Evolutionary conservation across 2,329 filamentous ascomycete genomes (phyloP), one percentile per base, ranked within the genome.

Genomic region (Peltaster fructicola): DNA sequence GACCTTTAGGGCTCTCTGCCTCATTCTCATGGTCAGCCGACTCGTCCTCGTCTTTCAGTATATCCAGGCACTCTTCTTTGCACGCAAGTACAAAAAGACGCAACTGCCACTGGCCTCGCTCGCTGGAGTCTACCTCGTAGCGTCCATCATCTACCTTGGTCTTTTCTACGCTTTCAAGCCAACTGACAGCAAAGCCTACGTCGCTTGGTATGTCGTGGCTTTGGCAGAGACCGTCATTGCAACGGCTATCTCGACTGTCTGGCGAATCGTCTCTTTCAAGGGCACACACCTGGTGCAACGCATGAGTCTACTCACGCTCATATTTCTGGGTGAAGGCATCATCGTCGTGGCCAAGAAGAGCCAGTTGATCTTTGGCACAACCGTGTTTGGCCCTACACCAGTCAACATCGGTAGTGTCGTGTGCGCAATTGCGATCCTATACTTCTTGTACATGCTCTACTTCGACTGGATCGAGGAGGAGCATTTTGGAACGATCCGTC

Each of bases 131-230:
- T 45, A 48, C 21, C 31, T 49, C 8, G 28, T 46, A 8, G 47
- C 51, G 8, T 47, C 44, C 1, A 37, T 45, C n/a, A 29, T 46
- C 2, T 49, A 53, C 19, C 44, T 46, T 3, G 43, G 40, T 6
- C 34, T 50, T 7, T 46, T 39, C 15, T 35, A 39, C 14, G 40
- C 37, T 10, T 47, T 49, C 20, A 26, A 30, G n/a, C 21, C 15
- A 12, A n/a, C n/a, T n/a, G n/a, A n/a, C n/a, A n/a, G n/a, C n/a
- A n/a, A n/a, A n/a, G n/a, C 56, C 6, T 61, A 59, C 45, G 49
- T 53, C 24, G 48, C 54, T 20, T 66, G 68, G 68, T 72, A 71
- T 36, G 39, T 64, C 8, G 39, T 52, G 25, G 44, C 40, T 4
- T 33, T 46, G 3, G 26, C 29, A 2, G 48, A 51, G 27, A 47